Evolutionary conservation across 495 filamentous ascomycete species (phyloP).

Genomic region (Aspergillus nanangensis): DNA sequence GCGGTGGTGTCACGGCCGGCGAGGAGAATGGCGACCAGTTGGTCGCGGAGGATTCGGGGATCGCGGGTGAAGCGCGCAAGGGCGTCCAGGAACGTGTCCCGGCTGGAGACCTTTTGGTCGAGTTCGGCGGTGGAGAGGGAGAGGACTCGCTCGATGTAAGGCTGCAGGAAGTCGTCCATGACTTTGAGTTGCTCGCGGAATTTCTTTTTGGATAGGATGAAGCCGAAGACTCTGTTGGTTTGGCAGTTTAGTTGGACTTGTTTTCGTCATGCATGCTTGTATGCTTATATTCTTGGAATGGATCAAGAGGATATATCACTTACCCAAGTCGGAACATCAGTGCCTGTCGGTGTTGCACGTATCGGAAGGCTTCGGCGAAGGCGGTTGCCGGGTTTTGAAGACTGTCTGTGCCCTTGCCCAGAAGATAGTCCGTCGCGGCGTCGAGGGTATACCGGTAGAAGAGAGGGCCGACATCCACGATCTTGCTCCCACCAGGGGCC

Average conservation of each 20-base stretch:
- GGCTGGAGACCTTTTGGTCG: slow-evolving; percentile 57
- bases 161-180: slow-evolving; percentile 70
- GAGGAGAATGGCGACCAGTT: slow-evolving; percentile 75
- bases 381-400: slow-evolving; percentile 48
- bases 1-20: slow-evolving; percentile 79
- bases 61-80: slow-evolving; percentile 73
- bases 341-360: slow-evolving; percentile 66
- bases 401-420: slow-evolving; percentile 72
- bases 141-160: slow-evolving; percentile 65
- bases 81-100: slow-evolving; percentile 78
- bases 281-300: too few species aligned
- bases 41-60: slow-evolving; percentile 66
- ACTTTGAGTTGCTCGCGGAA: slow-evolving; percentile 61
- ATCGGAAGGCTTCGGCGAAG: slow-evolving; percentile 72
- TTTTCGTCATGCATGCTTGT: too few species aligned
- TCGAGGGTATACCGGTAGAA: slow-evolving; percentile 84
- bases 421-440: slow-evolving; percentile 76
- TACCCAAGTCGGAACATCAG: slow-evolving; percentile 53
- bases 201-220: slow-evolving; percentile 48
- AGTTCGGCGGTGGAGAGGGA: slow-evolving; percentile 58
- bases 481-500: slow-evolving; percentile 37
- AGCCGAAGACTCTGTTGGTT: slow-evolving; percentile 46
- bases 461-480: slow-evolving; percentile 63
- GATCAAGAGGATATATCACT: too few species aligned
- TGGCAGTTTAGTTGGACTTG: neutral